phyloP scores from a whole-genome alignment of 2,329 filamentous ascomycete genomes.

The Aspergillus nomiae region DNA sequence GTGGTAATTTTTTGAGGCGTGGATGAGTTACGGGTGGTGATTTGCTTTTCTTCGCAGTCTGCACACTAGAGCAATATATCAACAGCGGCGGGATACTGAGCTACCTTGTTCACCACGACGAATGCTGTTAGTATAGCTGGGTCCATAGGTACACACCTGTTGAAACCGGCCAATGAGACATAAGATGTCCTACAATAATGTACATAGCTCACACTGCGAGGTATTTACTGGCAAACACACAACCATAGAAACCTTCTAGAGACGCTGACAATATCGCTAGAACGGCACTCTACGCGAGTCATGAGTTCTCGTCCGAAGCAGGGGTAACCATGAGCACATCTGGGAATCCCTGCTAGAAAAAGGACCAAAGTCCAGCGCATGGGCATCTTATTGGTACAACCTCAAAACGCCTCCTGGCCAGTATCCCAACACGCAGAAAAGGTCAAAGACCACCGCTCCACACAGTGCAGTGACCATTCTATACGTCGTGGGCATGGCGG shows the following conservation, averaged over 20 bases:
- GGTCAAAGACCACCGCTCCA: not conserved
- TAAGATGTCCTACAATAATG: not conserved
- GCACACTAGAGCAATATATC: not conserved
- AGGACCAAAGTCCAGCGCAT: not conserved
- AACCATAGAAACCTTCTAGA: not conserved
- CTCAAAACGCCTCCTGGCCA: not conserved
- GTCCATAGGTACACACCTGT: not conserved
- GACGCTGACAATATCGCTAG: not conserved
- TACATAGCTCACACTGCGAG: not conserved
- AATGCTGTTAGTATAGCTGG: not conserved
- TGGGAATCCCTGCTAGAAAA: not conserved
- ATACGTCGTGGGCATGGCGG: not conserved
- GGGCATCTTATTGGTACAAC: not conserved
- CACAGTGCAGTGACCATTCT: not conserved
- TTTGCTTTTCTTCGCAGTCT: not conserved
- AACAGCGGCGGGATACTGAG: not conserved
- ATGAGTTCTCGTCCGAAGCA: not conserved
- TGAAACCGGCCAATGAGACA: not conserved
- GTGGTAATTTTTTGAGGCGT: not conserved
- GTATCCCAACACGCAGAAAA: not conserved
- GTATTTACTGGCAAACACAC: not conserved
- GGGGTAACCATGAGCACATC: too few species aligned
- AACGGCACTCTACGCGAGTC: not conserved
- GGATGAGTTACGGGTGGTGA: not conserved
- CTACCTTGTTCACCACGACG: not conserved